These are phyloP conservation scores for Solanum peruvianum DNA, from an alignment of 257 asterid species.

Conservation along the genomic window DNA sequence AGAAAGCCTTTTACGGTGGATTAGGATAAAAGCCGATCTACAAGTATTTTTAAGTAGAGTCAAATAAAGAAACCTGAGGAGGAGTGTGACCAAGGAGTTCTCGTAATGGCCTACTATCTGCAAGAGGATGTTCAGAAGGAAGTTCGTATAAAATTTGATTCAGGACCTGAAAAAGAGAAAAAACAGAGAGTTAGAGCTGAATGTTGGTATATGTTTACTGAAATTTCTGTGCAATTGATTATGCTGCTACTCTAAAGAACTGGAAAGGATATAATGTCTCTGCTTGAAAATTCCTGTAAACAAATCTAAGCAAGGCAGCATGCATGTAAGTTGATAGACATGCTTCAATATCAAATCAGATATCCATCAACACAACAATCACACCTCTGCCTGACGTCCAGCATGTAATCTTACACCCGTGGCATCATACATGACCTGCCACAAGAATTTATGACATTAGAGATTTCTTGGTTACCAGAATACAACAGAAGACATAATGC, in stretches of 20 bases:
- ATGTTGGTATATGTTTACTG: not conserved
- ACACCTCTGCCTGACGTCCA: conserved; percentile 14
- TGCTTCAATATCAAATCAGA: not conserved
- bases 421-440: conserved; percentile 17
- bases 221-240: not conserved
- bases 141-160: conserved; percentile 9
- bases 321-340: not conserved
- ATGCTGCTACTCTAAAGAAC: not conserved
- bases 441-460: not conserved
- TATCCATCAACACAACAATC: not conserved
- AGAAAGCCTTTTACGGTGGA: not conserved
- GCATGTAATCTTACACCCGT: conserved; percentile 13
- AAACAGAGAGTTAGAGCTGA: not conserved
- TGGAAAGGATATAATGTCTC: not conserved
- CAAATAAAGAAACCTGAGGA: conserved; percentile 4
- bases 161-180: not conserved
- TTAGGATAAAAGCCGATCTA: not conserved
- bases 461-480: not conserved
- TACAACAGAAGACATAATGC: not conserved
- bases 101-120: conserved; percentile 5
- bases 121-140: conserved; percentile 9
- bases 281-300: not conserved
- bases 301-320: not conserved
- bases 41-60: not conserved
- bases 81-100: conserved; percentile 13